phyloP scores from a whole-genome alignment of 768 basidiomycete species.

The Fomitopsis serialis region DNA sequence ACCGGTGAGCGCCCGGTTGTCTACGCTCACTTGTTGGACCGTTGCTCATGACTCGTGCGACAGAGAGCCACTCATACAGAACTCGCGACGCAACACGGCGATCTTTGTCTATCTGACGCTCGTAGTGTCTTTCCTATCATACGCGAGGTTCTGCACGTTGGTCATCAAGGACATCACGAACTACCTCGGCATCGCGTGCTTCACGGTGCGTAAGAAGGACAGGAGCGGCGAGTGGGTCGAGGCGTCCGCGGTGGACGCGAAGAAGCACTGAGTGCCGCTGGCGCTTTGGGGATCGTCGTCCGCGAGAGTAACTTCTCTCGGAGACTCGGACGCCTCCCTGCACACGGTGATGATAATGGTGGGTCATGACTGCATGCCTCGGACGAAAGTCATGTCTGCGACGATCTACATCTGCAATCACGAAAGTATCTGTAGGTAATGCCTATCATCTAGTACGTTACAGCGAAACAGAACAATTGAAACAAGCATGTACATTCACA shows the following conservation, averaged over 20 bases:
- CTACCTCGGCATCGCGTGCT: slow-evolving; percentile 91
- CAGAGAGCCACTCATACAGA: slow-evolving; percentile 72
- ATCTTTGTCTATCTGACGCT: slow-evolving; percentile 73
- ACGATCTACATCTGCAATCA: too few species aligned
- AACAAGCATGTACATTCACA: too few species aligned
- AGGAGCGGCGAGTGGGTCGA: slow-evolving; percentile 54
- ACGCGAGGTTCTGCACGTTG: slow-evolving; percentile 72
- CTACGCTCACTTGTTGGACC: background rate
- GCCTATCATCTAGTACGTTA: too few species aligned
- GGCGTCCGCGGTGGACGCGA: slow-evolving; percentile 18
- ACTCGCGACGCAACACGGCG: slow-evolving; percentile 51
- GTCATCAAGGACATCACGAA: slow-evolving; percentile 88
- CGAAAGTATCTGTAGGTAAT: too few species aligned
- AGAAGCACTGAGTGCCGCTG: slow-evolving; percentile 6
- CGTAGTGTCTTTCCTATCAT: slow-evolving; percentile 60
- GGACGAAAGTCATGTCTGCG: too few species aligned
- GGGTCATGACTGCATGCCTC: too few species aligned
- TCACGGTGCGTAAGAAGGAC: slow-evolving; percentile 87
- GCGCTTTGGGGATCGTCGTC: too few species aligned
- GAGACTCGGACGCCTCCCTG: too few species aligned
- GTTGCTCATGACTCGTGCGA: background rate
- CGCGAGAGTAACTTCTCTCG: too few species aligned
- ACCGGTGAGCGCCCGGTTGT: slow-evolving; percentile 43
- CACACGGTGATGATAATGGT: too few species aligned
- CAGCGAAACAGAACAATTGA: too few species aligned